Evolutionary conservation across 1,139 yeast genomes (phyloP).

Genomic region (Hanseniaspora uvarum): DNA sequence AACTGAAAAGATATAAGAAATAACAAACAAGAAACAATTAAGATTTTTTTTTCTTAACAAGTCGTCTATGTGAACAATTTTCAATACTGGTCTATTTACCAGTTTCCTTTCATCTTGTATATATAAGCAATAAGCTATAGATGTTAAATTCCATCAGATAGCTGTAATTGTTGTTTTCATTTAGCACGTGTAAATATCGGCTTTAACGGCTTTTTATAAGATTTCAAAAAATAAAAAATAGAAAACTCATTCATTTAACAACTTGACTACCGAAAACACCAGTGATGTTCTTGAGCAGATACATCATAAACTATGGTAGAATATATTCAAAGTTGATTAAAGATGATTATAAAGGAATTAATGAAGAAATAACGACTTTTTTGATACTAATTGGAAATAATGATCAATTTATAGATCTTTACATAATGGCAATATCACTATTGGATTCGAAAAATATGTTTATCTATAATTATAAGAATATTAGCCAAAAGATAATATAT

Average conservation of each 20-base stretch:
- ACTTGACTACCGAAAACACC: not conserved
- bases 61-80: no score
- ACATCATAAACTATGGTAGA: conserved; percentile 15
- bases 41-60: no score
- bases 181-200: no score
- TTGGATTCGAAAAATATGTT: conserved; percentile 17
- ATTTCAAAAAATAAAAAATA: not conserved
- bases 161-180: no score
- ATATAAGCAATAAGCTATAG: not conserved
- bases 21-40: no score
- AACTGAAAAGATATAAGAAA: not conserved
- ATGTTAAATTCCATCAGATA: no score
- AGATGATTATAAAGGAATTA: not conserved
- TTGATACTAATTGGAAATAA: not conserved
- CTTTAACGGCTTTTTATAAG: no score
- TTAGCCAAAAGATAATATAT: conserved; percentile 19
- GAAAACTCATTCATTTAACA: not conserved
- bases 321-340: conserved; percentile 5
- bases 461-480: conserved; percentile 6
- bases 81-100: no score
- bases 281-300: conserved; percentile 8
- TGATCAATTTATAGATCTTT: not conserved
- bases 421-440: conserved; percentile 13
- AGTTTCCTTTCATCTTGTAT: not conserved
- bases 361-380: conserved; percentile 3